Evolutionary conservation across 371 early-diverging fungal species (phyloP).

Genomic region (Saksenaea oblongispora): DNA sequence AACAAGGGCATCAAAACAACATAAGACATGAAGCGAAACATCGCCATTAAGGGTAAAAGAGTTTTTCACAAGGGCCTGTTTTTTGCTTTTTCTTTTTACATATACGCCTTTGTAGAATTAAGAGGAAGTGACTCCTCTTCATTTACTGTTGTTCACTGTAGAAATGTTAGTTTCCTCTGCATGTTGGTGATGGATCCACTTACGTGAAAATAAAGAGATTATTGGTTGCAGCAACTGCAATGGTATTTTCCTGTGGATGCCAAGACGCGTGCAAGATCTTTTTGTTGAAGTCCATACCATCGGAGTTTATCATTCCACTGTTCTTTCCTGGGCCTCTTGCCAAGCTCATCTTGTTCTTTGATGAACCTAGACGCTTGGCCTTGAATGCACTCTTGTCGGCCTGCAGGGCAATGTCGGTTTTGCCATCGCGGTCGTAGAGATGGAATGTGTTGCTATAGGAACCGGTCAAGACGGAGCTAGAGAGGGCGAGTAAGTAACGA

Average conservation of each 20-base stretch:
- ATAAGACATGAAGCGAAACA: background rate
- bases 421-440: constrained; percentile 78
- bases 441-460: constrained; percentile 97
- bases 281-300: constrained; percentile 89
- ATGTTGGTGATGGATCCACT: constrained; percentile 18
- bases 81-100: background rate
- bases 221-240: constrained; percentile 97
- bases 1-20: background rate
- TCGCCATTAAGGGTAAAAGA: background rate
- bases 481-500: background rate
- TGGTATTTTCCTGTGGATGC: constrained; percentile 96
- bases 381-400: constrained; percentile 98
- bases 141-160: background rate
- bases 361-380: constrained; percentile 77
- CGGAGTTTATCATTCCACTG: constrained; percentile 69
- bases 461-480: constrained; percentile 85
- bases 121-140: background rate
- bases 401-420: constrained; percentile 86
- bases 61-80: background rate
- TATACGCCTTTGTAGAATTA: background rate
- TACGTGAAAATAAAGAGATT: constrained; percentile 94
- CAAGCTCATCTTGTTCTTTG: constrained; percentile 49
- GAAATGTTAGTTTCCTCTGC: background rate
- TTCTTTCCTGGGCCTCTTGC: constrained; percentile 59
- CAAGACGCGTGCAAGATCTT: constrained; percentile 97